Evolutionary conservation across 169 alveolate genomes (phyloP), one percentile per base, ranked within the genome.

Genomic region (Cardiosporidium cionae): DNA sequence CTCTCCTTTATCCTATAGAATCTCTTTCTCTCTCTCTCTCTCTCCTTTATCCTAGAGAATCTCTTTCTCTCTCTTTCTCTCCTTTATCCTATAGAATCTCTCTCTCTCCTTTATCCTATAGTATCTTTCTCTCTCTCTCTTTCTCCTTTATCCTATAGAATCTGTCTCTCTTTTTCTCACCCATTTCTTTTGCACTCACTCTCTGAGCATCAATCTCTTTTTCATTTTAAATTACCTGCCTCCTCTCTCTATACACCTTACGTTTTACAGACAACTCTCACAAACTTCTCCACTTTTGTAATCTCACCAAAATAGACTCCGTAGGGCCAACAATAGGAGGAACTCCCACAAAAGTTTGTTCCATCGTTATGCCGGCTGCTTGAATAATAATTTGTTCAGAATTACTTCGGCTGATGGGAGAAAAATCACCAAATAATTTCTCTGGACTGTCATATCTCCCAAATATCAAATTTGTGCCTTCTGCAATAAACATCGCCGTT

Each of bases 361-460:
- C 77, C 16, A 22, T 70, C 0, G 71, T 53, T 7, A 70, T 70
- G 28, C 71, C 7, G 53, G 34, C 54, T 2, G 77, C 77, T 23
- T 68, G 67, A 16, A 70, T 52, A 53, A 70, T 33, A 5, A 70
- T 7, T 70, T 70, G 77, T 29, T 70, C 77, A 6, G 77, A 70
- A 9, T 52, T n/a, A 23, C 54, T 58, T 25, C n/a, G n/a, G n/a
- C n/a, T n/a, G 16, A 44, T 16, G n/a, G 27, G 58, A 44, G 44
- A 7, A 16, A 28, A 33, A 70, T 70, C 77, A 1, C 77, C 77
- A 5, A 70, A 22, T 7, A 33, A 32, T 25, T 70, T 70, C 31
- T 33, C 32, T 4, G 27, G 27, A 6, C 35, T n/a, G 3, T 54
- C 34, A 27, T 35, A 70, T 3, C 37, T 54, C 6, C 77, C 77